Conservation (phyloP, 371 early-diverging fungal species). For the Syncephalastrum monosporum region DNA sequence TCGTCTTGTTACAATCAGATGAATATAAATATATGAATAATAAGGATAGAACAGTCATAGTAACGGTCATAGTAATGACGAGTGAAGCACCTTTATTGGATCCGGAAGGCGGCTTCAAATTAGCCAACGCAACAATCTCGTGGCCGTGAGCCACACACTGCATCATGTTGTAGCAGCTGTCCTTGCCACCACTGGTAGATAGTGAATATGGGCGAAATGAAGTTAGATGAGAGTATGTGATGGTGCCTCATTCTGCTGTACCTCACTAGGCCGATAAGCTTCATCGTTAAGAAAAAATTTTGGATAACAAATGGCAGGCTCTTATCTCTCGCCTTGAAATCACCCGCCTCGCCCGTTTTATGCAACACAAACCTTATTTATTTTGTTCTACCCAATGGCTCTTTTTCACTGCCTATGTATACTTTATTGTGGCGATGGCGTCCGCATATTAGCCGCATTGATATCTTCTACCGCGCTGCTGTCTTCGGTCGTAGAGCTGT, state of each 20-base stretch:
- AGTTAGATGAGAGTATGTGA: too few relatives aligned
- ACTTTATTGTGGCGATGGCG: background rate
- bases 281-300: slow-evolving; percentile 16
- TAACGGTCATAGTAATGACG: too few relatives aligned
- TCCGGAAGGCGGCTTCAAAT: slow-evolving; percentile 78
- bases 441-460: too few relatives aligned
- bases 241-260: slow-evolving; percentile 1
- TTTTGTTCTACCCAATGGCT: too few relatives aligned
- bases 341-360: too few relatives aligned
- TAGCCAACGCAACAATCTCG: slow-evolving; percentile 91
- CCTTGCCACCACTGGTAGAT: slow-evolving; percentile 95
- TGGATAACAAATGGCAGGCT: too few relatives aligned
- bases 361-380: too few relatives aligned
- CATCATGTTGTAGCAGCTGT: slow-evolving; percentile 96
- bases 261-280: slow-evolving; percentile 42
- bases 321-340: too few relatives aligned
- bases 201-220: too few relatives aligned
- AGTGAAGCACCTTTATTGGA: slow-evolving; percentile 59
- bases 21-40: too few relatives aligned
- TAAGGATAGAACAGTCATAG: too few relatives aligned
- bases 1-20: slow-evolving; percentile 60
- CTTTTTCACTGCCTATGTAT: background rate
- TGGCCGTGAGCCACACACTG: slow-evolving; percentile 95
- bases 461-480: background rate
- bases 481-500: slow-evolving; percentile 6